Percentiles rank a stretch among this genome's conserved stretches.
These are phyloP conservation scores for Candolleomyces efflorescens DNA, from an alignment of 768 basidiomycete genomes.

Conservation along the genomic window DNA sequence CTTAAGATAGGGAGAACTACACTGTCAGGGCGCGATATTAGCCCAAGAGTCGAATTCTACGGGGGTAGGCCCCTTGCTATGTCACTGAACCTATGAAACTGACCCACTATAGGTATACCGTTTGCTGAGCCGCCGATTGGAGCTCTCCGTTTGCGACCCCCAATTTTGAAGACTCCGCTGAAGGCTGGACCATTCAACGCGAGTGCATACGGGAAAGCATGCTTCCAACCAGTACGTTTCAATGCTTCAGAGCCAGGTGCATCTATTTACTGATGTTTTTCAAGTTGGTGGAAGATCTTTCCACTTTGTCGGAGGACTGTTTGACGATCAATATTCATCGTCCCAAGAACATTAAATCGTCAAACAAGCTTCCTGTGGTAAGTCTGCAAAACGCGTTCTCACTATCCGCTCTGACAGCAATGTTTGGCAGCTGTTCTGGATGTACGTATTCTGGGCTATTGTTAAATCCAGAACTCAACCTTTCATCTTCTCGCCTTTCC, in stretches of 20 bases:
- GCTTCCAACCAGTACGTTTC: constrained; percentile 42
- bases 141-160: constrained; percentile 38
- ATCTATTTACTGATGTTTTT: background rate
- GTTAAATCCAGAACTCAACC: constrained; percentile 27
- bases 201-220: constrained; percentile 40
- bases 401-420: background rate
- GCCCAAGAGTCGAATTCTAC: no score
- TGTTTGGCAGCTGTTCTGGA: constrained; percentile 34
- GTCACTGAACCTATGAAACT: no score
- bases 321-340: constrained; percentile 57
- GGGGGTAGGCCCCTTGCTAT: no score
- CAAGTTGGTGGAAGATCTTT: background rate
- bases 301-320: constrained; percentile 49
- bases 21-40: no score
- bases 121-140: constrained; percentile 53
- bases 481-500: constrained; percentile 24
- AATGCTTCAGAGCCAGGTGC: background rate
- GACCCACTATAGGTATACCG: constrained; percentile 36
- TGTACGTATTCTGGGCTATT: constrained; percentile 17
- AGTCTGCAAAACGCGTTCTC: constrained; percentile 8
- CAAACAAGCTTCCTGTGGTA: constrained; percentile 35
- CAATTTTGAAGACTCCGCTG: constrained; percentile 40
- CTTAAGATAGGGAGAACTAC: no score
- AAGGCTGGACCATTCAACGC: constrained; percentile 37
- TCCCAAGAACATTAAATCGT: constrained; percentile 31